A percentile compares a stretch with the other conserved stretches of the same genome.
Evolutionary conservation across 805 yeast genomes (phyloP).

Genomic region (Torulaspora gathmanii): DNA sequence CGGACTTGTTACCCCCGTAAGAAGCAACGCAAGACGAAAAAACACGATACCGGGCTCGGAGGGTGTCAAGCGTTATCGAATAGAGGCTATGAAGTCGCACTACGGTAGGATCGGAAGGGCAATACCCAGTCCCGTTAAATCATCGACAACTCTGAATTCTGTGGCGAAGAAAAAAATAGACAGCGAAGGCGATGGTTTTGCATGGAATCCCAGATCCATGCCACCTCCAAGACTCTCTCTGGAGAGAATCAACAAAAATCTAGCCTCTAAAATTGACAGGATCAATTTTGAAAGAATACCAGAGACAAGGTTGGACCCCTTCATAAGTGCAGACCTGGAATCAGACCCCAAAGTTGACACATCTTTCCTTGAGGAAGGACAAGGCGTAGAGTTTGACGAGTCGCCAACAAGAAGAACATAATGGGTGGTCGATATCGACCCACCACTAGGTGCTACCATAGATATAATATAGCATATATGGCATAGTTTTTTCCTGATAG

Average conservation of each 20-base stretch:
- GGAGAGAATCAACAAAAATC: constrained; percentile 19
- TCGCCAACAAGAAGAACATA: constrained; percentile 18
- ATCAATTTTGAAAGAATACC: constrained; percentile 24
- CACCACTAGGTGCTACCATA: too few species aligned
- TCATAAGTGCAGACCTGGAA: constrained; percentile 10
- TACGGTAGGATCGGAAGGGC: constrained; percentile 36
- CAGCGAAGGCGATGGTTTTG: constrained; percentile 5
- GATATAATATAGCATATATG: background rate
- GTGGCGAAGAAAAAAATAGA: constrained; percentile 14
- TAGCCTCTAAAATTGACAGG: constrained; percentile 17
- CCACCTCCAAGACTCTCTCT: constrained; percentile 24
- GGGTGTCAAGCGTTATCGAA: constrained; percentile 33
- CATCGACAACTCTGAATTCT: constrained; percentile 21
- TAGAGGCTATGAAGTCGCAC: constrained; percentile 37
- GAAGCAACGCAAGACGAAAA: constrained; percentile 11
- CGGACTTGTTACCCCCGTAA: constrained; percentile 21
- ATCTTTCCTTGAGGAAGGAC: constrained; percentile 13
- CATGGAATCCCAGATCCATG: constrained; percentile 1
- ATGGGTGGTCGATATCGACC: background rate
- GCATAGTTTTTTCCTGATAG: background rate
- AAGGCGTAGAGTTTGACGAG: constrained; percentile 13
- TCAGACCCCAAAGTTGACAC: constrained; percentile 13
- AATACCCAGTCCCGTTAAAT: constrained; percentile 39
- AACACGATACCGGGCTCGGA: constrained; percentile 39
- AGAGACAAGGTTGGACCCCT: constrained; percentile 17